phyloP scores from a whole-genome alignment of 257 asterid species.

The Leonotis leonurus region DNA sequence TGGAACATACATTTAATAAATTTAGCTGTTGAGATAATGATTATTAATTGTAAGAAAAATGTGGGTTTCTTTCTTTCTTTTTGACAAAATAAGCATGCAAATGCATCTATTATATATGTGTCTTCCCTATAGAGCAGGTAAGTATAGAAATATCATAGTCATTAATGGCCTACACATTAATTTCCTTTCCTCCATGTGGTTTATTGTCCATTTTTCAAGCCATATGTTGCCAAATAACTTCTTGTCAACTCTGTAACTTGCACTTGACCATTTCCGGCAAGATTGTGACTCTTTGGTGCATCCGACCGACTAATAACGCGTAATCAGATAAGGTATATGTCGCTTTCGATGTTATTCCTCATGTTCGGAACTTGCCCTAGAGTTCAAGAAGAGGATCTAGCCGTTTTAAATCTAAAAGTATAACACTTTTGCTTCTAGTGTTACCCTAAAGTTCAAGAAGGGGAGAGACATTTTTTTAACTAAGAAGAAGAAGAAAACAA shows the following conservation, averaged over 20 bases:
- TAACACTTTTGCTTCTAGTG: too few relatives aligned
- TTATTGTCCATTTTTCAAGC: background rate
- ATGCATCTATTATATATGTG: background rate
- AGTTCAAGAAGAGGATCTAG: too few relatives aligned
- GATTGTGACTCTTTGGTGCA: background rate
- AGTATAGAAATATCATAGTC: background rate
- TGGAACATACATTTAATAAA: background rate
- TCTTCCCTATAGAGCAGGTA: constrained; percentile 9
- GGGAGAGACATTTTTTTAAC: too few relatives aligned
- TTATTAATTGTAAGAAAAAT: background rate
- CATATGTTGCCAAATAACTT: background rate
- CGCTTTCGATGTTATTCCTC: too few relatives aligned
- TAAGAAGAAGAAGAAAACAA: too few relatives aligned
- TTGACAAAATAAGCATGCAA: too few relatives aligned
- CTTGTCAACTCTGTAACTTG: background rate
- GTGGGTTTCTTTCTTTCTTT: too few relatives aligned
- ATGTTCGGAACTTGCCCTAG: too few relatives aligned
- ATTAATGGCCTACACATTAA: background rate
- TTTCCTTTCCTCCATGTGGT: background rate
- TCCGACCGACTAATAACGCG: too few relatives aligned
- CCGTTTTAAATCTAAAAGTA: too few relatives aligned
- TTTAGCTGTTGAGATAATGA: background rate
- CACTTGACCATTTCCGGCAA: background rate
- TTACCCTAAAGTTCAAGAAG: too few relatives aligned
- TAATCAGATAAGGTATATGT: too few relatives aligned